Percentiles rank a stretch among this genome's conserved stretches.
phyloP scores from a whole-genome alignment of 331 rosid species.

The Spiraea crenata region DNA sequence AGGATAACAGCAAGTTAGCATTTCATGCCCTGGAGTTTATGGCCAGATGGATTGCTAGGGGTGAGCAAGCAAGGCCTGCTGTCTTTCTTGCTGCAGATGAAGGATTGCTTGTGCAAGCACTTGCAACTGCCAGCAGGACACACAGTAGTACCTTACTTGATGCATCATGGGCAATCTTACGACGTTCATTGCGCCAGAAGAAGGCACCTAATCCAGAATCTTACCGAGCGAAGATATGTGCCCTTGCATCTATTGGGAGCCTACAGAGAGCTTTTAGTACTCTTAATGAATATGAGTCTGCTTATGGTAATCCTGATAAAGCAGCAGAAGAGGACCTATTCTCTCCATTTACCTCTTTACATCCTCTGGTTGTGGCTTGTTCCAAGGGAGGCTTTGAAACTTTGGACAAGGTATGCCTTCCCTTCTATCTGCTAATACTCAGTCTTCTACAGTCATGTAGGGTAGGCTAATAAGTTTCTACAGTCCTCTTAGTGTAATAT shows the following conservation, averaged over 20 bases:
- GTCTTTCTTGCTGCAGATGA: conserved; percentile 66
- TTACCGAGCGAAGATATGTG: conserved; percentile 69
- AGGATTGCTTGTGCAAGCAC: conserved; percentile 72
- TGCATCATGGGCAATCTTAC: conserved; percentile 80
- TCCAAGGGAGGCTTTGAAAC: conserved; percentile 90
- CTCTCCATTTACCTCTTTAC: conserved; percentile 87
- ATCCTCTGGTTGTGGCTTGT: conserved; percentile 81
- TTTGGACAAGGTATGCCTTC: conserved; percentile 71
- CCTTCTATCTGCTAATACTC: conserved; percentile 22
- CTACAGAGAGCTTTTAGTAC: conserved; percentile 76
- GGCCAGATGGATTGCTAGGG: conserved; percentile 84
- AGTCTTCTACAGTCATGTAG: not conserved
- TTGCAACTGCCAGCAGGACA: conserved; percentile 82
- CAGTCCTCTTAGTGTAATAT: not conserved
- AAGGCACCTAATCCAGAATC: conserved; percentile 92
- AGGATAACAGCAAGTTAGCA: conserved; percentile 77
- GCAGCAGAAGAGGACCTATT: conserved; percentile 68
- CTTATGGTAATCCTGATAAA: conserved; percentile 51
- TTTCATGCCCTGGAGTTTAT: conserved; percentile 69
- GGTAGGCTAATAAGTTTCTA: not conserved
- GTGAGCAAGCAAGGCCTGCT: conserved; percentile 70
- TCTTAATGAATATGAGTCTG: conserved; percentile 64
- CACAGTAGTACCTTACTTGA: conserved; percentile 59
- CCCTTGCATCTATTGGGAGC: conserved; percentile 74
- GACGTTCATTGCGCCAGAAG: conserved; percentile 67